A percentile compares a stretch with the other conserved stretches of the same genome.
phyloP scores from a whole-genome alignment of 2,329 filamentous ascomycete genomes.

The Xylaria multiplex region DNA sequence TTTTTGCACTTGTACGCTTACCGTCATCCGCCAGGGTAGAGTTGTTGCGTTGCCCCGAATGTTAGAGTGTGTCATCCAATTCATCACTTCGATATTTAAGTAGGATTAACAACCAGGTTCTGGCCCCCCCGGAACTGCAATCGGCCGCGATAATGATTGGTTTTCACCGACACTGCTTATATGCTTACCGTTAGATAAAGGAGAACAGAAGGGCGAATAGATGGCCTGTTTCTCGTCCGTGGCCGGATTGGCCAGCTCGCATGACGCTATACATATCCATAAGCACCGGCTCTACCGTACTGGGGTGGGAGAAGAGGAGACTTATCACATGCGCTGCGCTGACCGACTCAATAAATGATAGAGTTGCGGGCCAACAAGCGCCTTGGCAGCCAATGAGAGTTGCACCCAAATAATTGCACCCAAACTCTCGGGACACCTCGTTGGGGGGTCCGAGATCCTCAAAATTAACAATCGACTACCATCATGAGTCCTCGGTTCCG shows the following conservation, averaged over 20 bases:
- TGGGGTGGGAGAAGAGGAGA: constrained; percentile 21
- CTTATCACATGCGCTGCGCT: constrained; percentile 21
- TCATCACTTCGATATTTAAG: background rate
- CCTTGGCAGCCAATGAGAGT: constrained; percentile 24
- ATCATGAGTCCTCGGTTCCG: constrained; percentile 6
- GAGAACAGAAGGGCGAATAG: constrained; percentile 5
- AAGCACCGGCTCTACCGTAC: background rate
- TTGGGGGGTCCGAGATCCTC: constrained; percentile 20
- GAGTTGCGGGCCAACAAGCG: constrained; percentile 13
- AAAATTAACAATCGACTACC: background rate
- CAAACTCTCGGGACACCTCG: constrained; percentile 8
- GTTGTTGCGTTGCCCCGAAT: background rate
- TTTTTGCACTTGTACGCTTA: background rate
- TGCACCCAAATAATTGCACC: constrained; percentile 15
- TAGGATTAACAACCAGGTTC: background rate
- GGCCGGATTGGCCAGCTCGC: background rate
- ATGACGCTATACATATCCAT: background rate
- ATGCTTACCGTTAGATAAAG: background rate
- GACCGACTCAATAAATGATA: constrained; percentile 3
- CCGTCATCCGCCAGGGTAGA: background rate
- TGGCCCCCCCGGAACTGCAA: background rate
- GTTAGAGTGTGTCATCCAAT: background rate
- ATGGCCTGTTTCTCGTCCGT: background rate
- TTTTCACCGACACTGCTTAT: constrained; percentile 13
- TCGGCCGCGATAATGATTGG: background rate